These are phyloP conservation scores for Dentipellis sp. DNA, from an alignment of 768 basidiomycete genomes.

Conservation along the genomic window DNA sequence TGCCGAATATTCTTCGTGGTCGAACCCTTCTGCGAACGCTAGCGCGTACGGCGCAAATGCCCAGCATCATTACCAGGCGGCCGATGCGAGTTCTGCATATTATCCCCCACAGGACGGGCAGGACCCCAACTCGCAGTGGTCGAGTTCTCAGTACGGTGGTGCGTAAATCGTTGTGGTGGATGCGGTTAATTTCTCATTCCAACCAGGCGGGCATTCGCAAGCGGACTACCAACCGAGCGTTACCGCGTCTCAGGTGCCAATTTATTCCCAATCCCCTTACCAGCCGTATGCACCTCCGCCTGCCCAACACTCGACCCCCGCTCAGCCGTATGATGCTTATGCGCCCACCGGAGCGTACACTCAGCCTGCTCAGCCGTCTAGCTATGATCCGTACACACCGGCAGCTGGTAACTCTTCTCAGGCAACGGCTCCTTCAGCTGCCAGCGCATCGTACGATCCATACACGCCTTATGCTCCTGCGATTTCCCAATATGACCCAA, in stretches of 20 bases:
- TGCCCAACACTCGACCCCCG: not conserved
- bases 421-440: no score
- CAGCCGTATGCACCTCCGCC: not conserved
- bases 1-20: constrained; percentile 4
- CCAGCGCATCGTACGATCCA: no score
- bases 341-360: not conserved
- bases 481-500: not conserved
- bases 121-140: constrained; percentile 1
- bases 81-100: not conserved
- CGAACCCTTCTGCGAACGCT: not conserved
- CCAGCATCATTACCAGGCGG: constrained; percentile 3
- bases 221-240: not conserved
- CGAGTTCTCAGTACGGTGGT: constrained; percentile 5
- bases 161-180: not conserved
- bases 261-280: constrained; percentile 6
- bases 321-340: not conserved
- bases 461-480: not conserved
- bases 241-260: constrained; percentile 12
- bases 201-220: not conserved
- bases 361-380: not conserved
- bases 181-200: not conserved
- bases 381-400: not conserved
- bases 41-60: constrained; percentile 1
- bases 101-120: not conserved
- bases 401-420: not conserved